A percentile compares a stretch with the other conserved stretches of the same genome.
phyloP scores from a whole-genome alignment of 1,284 basidiomycete species.

The Rhodotorula sp. region DNA sequence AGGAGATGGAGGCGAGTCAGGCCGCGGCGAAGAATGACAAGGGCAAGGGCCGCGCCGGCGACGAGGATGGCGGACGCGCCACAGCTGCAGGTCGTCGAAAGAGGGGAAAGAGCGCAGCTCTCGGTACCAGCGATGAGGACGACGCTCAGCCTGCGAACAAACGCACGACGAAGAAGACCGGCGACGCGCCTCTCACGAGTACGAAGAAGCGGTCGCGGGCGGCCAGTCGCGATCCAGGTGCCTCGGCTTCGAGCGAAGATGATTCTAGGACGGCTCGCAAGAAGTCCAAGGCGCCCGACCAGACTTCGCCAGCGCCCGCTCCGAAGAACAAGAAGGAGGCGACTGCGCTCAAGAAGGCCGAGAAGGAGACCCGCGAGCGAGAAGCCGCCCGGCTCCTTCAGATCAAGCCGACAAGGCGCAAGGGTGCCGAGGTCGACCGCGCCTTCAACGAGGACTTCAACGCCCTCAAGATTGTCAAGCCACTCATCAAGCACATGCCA shows the following conservation, averaged over 20 bases:
- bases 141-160: conserved; percentile 1
- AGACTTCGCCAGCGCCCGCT: not conserved
- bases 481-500: conserved; percentile 29
- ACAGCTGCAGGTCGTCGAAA: conserved; percentile 1
- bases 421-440: conserved; percentile 24
- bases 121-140: not conserved
- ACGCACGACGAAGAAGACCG: conserved; percentile 13
- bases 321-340: conserved; percentile 26
- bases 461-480: conserved; percentile 38
- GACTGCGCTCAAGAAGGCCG: conserved; percentile 19
- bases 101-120: conserved; percentile 2
- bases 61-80: not conserved
- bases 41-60: not conserved
- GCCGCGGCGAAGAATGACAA: not conserved
- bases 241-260: conserved; percentile 5
- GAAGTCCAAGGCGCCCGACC: conserved; percentile 11
- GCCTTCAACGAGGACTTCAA: conserved; percentile 41
- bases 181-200: conserved; percentile 8
- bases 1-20: conserved; percentile 6
- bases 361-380: conserved; percentile 14
- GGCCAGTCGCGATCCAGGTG: conserved; percentile 1
- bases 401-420: conserved; percentile 30
- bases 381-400: conserved; percentile 21
- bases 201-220: conserved; percentile 7
- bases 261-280: conserved; percentile 2